phyloP scores from a whole-genome alignment of 2,329 filamentous ascomycete genomes.

The Epichloe elymi region DNA sequence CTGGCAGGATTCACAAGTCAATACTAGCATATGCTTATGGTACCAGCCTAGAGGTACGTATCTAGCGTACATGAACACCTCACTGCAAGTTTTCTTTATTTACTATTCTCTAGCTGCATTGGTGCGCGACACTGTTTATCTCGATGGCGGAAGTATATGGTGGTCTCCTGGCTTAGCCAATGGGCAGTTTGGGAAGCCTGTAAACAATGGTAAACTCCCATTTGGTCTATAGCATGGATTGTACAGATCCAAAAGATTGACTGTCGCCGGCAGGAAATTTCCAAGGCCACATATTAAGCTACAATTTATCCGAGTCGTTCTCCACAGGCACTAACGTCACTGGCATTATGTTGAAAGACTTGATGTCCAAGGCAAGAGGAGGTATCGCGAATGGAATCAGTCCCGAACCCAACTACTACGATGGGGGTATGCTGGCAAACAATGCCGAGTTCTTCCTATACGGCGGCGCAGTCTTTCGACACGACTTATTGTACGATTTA shows the following conservation, averaged over 20 bases:
- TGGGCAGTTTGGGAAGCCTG: constrained; percentile 20
- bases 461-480: constrained; percentile 36
- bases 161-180: constrained; percentile 39
- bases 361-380: constrained; percentile 32
- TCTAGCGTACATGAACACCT: background rate
- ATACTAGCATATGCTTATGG: constrained; percentile 49
- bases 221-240: constrained; percentile 9
- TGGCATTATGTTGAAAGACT: constrained; percentile 29
- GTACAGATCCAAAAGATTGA: background rate
- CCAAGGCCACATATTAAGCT: constrained; percentile 38
- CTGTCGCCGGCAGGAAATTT: constrained; percentile 31
- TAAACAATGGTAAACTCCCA: constrained; percentile 25
- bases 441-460: constrained; percentile 50
- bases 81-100: background rate
- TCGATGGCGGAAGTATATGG: constrained; percentile 47
- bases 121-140: constrained; percentile 48
- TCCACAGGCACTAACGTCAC: constrained; percentile 38
- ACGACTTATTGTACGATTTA: constrained; percentile 20
- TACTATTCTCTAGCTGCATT: constrained; percentile 31
- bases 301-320: constrained; percentile 47
- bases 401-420: constrained; percentile 40
- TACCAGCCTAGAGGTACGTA: constrained; percentile 26
- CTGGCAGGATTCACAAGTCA: constrained; percentile 40
- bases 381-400: constrained; percentile 37
- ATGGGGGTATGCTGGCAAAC: constrained; percentile 54